Evolutionary conservation across 257 asterid species (phyloP).

Genomic region (Osmanthus fragrans): DNA sequence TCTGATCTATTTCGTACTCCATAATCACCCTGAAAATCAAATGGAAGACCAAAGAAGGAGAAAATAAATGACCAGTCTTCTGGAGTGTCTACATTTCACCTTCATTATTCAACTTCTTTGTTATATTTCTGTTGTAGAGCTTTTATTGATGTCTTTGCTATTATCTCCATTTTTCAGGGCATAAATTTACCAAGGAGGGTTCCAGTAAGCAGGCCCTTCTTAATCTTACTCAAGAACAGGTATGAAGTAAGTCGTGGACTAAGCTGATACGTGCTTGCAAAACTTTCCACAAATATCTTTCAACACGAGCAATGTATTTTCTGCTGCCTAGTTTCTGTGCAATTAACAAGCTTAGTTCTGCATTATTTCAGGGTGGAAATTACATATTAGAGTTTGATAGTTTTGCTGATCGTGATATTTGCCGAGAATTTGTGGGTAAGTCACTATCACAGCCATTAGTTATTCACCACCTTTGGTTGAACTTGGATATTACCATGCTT

Average conservation of each 20-base stretch:
- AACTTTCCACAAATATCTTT: slow-evolving; percentile 2
- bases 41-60: not conserved
- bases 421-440: slow-evolving; percentile 92
- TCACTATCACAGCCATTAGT: slow-evolving; percentile 19
- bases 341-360: slow-evolving; percentile 20
- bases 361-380: slow-evolving; percentile 60
- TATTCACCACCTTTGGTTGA: slow-evolving; percentile 13
- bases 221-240: slow-evolving; percentile 74
- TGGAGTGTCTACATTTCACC: not conserved
- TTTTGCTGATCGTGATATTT: slow-evolving; percentile 84
- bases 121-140: slow-evolving; percentile 10
- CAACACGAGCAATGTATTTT: slow-evolving; percentile 4
- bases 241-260: slow-evolving; percentile 17
- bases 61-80: not conserved
- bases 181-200: slow-evolving; percentile 75
- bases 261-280: slow-evolving; percentile 17
- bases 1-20: not conserved
- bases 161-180: slow-evolving; percentile 44
- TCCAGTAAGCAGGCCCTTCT: slow-evolving; percentile 73
- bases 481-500: slow-evolving; percentile 15
- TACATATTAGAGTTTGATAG: slow-evolving; percentile 77
- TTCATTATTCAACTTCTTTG: slow-evolving; percentile 14
- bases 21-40: not conserved
- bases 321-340: slow-evolving; percentile 13
- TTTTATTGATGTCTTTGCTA: slow-evolving; percentile 5